Evolutionary conservation across 2,329 filamentous ascomycete genomes (phyloP), one percentile per base, ranked within the genome.

Genomic region (Lecanosticta acicola): DNA sequence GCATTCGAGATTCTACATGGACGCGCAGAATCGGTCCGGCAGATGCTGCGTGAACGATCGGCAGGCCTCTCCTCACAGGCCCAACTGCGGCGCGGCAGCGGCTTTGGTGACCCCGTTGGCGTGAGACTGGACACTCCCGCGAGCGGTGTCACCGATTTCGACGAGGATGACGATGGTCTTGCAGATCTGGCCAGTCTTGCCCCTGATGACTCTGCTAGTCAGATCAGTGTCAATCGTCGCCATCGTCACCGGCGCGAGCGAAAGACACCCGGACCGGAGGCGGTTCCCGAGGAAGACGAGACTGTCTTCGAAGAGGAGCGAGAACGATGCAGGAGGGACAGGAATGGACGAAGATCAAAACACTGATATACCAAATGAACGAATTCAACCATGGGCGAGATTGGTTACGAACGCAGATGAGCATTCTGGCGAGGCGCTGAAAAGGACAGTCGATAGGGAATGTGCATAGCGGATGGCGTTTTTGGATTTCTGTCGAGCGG

Each of bases 1-100:
- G 89, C 90, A 0, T 96, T 97, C 58, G 91, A 97, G 69, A 81
- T 80, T 20, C 75, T 97, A n/a, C 91, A 97, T 63, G 78, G 81
- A 55, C 84, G 84, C 60, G 91, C 91, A 1, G 89, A 96, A 68
- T 68, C 75, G 14, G 86, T 96, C 13, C 83, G 91, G 3, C 82
- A 80, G 17, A 80, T 84, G 1, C 75, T 97, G 3, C 84, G 90
- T 4, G 85, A 93, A 63, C 85, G 91, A 33, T 83, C 84, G 11
- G 87, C 88, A 0, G 90, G 87, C 1, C 72, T 97, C 72, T 72
- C 81, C 68, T 66, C 75, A 79, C 64, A 83, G 73, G 69, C 80
- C 68, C 67, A 81, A 74, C 51, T 75, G 68, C 54, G 76, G 64
- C 53, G 82, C 73, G 65, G 78, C 76, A 74, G 21, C 61, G 73